Percentiles rank a stretch among this genome's conserved stretches.
phyloP scores from a whole-genome alignment of 148 eudicot species.

The Rhododendron simsii region DNA sequence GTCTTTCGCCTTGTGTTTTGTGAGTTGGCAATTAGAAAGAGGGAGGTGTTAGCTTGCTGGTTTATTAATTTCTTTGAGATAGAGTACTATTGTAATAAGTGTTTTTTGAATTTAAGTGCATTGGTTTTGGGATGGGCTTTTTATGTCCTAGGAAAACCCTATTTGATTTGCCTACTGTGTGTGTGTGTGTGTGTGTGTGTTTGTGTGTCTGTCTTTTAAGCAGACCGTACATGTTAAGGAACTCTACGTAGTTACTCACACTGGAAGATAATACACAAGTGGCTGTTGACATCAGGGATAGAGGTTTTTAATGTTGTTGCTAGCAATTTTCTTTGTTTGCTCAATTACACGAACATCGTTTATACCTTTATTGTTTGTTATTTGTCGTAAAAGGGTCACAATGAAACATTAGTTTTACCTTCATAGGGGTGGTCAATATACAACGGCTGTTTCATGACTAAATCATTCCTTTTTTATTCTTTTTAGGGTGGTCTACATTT shows the following conservation, averaged over 20 bases:
- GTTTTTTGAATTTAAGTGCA: neutral
- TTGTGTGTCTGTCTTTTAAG: neutral
- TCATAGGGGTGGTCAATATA: neutral
- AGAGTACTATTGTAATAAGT: neutral
- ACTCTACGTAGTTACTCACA: neutral
- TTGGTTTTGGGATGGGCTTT: neutral
- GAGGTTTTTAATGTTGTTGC: neutral
- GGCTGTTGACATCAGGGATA: neutral
- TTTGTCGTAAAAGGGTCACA: neutral
- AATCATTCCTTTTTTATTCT: neutral
- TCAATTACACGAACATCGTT: neutral
- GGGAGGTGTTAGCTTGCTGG: neutral
- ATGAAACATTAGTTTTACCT: neutral
- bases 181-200: too few species aligned
- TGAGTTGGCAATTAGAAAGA: neutral
- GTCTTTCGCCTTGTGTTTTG: neutral
- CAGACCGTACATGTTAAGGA: neutral
- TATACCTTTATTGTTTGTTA: neutral
- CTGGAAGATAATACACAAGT: neutral
- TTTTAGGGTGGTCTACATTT: conserved; percentile 51
- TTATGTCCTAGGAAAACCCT: neutral
- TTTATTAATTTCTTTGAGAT: neutral
- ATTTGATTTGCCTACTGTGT: neutral
- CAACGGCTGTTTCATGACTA: neutral
- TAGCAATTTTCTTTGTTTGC: neutral